These are phyloP conservation scores for Scytalidium sp. DNA, from an alignment of 2,329 filamentous ascomycete species.

Conservation along the genomic window DNA sequence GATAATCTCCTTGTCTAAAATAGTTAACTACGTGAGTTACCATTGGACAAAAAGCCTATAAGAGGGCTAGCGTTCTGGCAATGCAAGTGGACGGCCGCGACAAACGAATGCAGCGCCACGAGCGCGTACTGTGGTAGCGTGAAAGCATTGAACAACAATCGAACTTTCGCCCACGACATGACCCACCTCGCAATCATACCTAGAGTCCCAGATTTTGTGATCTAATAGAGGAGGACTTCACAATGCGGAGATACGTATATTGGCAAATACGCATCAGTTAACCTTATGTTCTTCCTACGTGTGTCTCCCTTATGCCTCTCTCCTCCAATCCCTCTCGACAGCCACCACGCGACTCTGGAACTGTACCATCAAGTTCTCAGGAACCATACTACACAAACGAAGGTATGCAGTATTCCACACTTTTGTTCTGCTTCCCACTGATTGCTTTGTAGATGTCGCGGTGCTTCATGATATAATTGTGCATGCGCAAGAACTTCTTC, in stretches of 20 bases:
- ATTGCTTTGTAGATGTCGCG: conserved; percentile 62
- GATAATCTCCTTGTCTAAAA: too few relatives aligned
- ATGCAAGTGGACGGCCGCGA: background rate
- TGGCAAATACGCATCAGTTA: background rate
- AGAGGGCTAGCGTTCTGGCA: background rate
- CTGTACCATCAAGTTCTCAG: background rate
- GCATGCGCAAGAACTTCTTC: conserved; percentile 63
- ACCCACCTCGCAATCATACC: background rate
- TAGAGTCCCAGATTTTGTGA: background rate
- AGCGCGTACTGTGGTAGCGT: background rate
- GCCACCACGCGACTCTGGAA: background rate
- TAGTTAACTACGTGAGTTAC: too few relatives aligned
- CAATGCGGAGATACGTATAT: background rate
- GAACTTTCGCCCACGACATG: background rate
- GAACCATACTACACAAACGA: conserved; percentile 57
- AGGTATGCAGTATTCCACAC: conserved; percentile 37
- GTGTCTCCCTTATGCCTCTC: background rate
- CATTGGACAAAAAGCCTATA: background rate
- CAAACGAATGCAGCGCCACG: background rate
- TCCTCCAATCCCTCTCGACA: background rate
- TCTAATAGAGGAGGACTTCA: background rate
- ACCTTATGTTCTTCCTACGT: background rate
- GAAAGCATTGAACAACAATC: background rate
- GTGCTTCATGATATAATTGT: conserved; percentile 75
- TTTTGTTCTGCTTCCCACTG: conserved; percentile 2